Conservation (phyloP, 495 filamentous ascomycete species). For the Rostrohypoxylon terebratum region DNA sequence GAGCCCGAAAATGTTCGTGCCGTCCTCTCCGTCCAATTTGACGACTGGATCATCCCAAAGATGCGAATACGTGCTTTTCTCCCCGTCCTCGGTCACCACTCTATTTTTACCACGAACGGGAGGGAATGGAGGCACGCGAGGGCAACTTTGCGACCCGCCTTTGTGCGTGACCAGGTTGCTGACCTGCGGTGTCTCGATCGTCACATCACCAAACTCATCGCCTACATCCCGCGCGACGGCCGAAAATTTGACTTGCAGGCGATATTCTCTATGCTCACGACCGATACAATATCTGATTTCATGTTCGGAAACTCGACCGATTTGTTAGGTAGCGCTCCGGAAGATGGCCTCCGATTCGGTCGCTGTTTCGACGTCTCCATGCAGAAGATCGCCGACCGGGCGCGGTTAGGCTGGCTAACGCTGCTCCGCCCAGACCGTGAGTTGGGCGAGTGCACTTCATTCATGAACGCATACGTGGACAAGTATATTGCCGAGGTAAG, state of each 20-base stretch:
- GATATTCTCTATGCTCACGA: constrained; percentile 70
- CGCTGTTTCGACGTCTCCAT: constrained; percentile 55
- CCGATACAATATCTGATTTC: constrained; percentile 77
- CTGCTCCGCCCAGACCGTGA: constrained; percentile 63
- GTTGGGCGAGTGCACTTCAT: constrained; percentile 55
- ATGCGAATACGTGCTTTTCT: constrained; percentile 49
- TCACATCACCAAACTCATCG: constrained; percentile 67
- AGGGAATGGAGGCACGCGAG: constrained; percentile 68
- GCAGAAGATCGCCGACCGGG: constrained; percentile 54
- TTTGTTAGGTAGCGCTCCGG: constrained; percentile 46
- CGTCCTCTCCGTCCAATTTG: constrained; percentile 69
- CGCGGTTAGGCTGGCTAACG: constrained; percentile 66
- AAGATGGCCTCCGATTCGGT: constrained; percentile 52
- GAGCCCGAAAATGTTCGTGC: constrained; percentile 83
- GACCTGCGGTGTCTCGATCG: constrained; percentile 66
- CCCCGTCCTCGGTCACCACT: constrained; percentile 53
- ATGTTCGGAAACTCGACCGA: constrained; percentile 63
- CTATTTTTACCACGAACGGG: constrained; percentile 80
- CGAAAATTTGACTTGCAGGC: constrained; percentile 69
- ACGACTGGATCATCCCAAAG: constrained; percentile 62
- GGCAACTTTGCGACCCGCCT: constrained; percentile 60
- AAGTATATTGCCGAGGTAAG: constrained; percentile 56
- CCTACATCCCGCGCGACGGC: constrained; percentile 53
- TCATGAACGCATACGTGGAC: constrained; percentile 57
- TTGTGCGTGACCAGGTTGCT: constrained; percentile 63